Conservation (phyloP, 2,329 filamentous ascomycete genomes). For the Volutella citrinella region DNA sequence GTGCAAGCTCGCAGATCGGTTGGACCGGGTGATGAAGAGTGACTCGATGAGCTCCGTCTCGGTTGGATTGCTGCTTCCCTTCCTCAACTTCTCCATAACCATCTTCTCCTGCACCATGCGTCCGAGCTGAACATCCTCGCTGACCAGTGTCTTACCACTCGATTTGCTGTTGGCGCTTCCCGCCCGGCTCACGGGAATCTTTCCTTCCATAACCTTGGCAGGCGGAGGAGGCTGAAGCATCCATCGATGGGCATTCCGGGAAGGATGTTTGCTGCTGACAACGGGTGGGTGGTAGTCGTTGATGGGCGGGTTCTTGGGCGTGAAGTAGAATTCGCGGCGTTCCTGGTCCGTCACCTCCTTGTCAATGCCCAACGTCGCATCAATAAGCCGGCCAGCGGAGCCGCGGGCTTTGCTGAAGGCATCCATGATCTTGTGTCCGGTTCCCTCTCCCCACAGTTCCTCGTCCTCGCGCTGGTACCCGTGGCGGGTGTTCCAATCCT, state of each 20-base stretch:
- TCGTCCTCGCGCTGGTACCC: slow-evolving; percentile 87
- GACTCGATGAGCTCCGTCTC: slow-evolving; percentile 45
- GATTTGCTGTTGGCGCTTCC: slow-evolving; percentile 54
- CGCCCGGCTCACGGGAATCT: slow-evolving; percentile 65
- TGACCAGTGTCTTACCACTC: slow-evolving; percentile 42
- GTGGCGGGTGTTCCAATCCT: slow-evolving; percentile 68
- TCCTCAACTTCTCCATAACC: slow-evolving; percentile 44
- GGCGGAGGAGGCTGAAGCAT: slow-evolving; percentile 92
- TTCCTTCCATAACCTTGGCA: slow-evolving; percentile 87
- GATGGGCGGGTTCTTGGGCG: slow-evolving; percentile 66
- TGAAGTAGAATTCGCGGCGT: slow-evolving; percentile 60
- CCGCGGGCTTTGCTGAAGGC: slow-evolving; percentile 57
- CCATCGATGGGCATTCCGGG: slow-evolving; percentile 73
- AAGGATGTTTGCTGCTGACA: slow-evolving; percentile 69
- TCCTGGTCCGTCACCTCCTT: slow-evolving; percentile 49
- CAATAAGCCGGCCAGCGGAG: slow-evolving; percentile 52
- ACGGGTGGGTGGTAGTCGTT: slow-evolving; percentile 86
- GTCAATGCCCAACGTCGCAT: slow-evolving; percentile 51
- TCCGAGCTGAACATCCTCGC: slow-evolving; percentile 40
- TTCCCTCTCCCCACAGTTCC: slow-evolving; percentile 72
- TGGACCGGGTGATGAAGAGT: slow-evolving; percentile 33
- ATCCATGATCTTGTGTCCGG: slow-evolving; percentile 55
- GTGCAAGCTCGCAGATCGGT: slow-evolving; percentile 29
- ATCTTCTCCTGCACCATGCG: slow-evolving; percentile 44
- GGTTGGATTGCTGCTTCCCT: slow-evolving; percentile 35